Evolutionary conservation across 2,329 filamentous ascomycete species (phyloP), one percentile per base, ranked within the genome.

Genomic region (Exutisphaerella laricina): DNA sequence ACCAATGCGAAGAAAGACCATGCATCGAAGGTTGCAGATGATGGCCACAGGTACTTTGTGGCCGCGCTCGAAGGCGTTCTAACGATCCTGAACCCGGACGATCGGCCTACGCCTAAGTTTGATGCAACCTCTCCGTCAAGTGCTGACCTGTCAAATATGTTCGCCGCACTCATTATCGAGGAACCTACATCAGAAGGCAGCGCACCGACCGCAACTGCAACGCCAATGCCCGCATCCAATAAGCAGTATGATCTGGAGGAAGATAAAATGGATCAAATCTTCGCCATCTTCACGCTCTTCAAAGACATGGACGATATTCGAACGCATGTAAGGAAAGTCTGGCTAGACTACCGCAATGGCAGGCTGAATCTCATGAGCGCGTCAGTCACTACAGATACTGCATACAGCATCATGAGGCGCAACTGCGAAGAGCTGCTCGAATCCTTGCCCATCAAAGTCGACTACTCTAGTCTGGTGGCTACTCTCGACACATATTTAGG

Each of bases 331-430:
- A 26, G 8, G 8, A 26, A 10, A 5, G n/a, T 46, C 9, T 42
- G 39, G 44, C 8, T 6, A 20, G 39, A 43, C 20, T 46, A 42
- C 21, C 33, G 32, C 1, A 18, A 25, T 14, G 39, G 39, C 10
- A 39, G 39, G 10, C 25, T 39, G n/a, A 28, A 43, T 13, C 8
- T 39, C 21, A 46, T 46, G 39, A 39, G 26, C 20, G 39, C 44
- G 4, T 32, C 44, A 9, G 30, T 46, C 13, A 46, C 33, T 17
- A 46, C 44, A 6, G 44, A 46, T 22, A 46, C 44, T 8, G 44
- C 44, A 2, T 39, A 38, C 10, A 16, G 13, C 9, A 38, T 39
- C n/a, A 28, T 46, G 6, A 42, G 33, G 21, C 39, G 23, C 20
- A 39, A 14, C 10, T 42, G n/a, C 5, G 7, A 26, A 1, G 39